A percentile compares a stretch with the other conserved stretches of the same genome.
phyloP scores from a whole-genome alignment of 352 stramenopile genomes.

The Phytophthora sansomeana region DNA sequence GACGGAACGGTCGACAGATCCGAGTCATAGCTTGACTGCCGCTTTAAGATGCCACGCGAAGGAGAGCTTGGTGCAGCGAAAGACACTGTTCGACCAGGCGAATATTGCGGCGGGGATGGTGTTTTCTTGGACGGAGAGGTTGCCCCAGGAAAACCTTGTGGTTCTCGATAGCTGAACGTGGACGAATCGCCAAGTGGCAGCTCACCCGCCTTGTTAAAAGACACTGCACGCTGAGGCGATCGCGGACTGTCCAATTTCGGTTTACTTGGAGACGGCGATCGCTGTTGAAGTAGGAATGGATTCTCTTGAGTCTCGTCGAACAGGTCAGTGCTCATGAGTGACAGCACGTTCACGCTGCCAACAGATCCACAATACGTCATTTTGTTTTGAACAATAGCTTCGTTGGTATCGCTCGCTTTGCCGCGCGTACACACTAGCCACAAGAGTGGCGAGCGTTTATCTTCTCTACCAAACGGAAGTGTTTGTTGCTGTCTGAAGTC shows the following conservation, averaged over 20 bases:
- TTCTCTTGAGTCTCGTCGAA: conserved; percentile 83
- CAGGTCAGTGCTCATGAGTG: conserved; percentile 74
- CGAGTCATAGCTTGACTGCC: conserved; percentile 53
- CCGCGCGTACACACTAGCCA: background rate
- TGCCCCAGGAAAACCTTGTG: background rate
- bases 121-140: conserved; percentile 9
- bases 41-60: conserved; percentile 55
- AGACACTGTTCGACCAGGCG: conserved; percentile 40
- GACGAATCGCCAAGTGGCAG: conserved; percentile 51
- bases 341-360: conserved; percentile 71
- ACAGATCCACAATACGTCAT: conserved; percentile 71
- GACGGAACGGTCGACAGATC: conserved; percentile 48
- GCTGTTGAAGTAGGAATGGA: conserved; percentile 58
- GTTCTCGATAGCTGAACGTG: conserved; percentile 14
- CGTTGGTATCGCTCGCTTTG: no score
- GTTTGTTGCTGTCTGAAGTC: conserved; percentile 7
- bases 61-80: conserved; percentile 38
- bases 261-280: conserved; percentile 26
- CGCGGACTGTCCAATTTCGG: conserved; percentile 8
- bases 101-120: conserved; percentile 22
- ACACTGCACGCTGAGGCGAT: conserved; percentile 7
- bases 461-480: background rate
- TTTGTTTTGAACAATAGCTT: no score
- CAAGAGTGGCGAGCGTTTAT: background rate
- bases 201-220: conserved; percentile 31